phyloP scores from a whole-genome alignment of 108 stramenopile genomes.

The Cyclotella baltica region DNA sequence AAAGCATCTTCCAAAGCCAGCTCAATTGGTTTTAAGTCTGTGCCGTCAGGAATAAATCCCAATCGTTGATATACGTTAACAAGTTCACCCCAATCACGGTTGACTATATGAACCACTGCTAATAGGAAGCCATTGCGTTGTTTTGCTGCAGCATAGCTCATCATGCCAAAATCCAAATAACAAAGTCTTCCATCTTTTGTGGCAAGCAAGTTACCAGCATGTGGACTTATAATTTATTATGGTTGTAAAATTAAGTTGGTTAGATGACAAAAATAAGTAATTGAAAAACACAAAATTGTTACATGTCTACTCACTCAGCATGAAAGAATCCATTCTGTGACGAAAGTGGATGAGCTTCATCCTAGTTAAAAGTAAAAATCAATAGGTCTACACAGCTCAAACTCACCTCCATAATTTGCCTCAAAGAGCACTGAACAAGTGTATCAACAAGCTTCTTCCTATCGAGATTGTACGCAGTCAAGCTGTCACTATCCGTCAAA shows the following conservation, averaged over 20 bases:
- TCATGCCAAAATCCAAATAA: conserved; percentile 97
- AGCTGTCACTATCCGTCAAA: conserved; percentile 77
- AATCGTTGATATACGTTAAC: conserved; percentile 85
- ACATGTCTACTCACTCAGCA: conserved; percentile 37
- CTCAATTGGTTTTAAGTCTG: conserved; percentile 90
- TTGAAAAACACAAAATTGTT: not conserved
- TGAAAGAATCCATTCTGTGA: conserved; percentile 90
- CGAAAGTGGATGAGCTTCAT: no score
- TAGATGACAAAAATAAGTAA: no score
- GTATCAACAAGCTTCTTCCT: conserved; percentile 88
- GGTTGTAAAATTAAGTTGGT: not conserved
- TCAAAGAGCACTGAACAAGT: conserved; percentile 91
- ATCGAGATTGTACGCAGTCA: conserved; percentile 77
- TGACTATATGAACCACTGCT: conserved; percentile 97
- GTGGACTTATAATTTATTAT: conserved; percentile 42
- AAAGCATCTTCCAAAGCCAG: conserved; percentile 87
- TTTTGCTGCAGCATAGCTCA: conserved; percentile 85
- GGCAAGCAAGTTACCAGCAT: conserved; percentile 88
- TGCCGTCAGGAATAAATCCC: conserved; percentile 93
- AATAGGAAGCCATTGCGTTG: conserved; percentile 95
- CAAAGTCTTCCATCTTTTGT: conserved; percentile 86
- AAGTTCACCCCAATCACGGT: conserved; percentile 92
- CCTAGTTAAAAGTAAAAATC: no score
- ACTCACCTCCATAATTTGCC: conserved; percentile 97
- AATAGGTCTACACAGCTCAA: no score